These are phyloP conservation scores for Colletotrichum kahawae DNA, from an alignment of 2,329 filamentous ascomycete genomes.

Conservation along the genomic window DNA sequence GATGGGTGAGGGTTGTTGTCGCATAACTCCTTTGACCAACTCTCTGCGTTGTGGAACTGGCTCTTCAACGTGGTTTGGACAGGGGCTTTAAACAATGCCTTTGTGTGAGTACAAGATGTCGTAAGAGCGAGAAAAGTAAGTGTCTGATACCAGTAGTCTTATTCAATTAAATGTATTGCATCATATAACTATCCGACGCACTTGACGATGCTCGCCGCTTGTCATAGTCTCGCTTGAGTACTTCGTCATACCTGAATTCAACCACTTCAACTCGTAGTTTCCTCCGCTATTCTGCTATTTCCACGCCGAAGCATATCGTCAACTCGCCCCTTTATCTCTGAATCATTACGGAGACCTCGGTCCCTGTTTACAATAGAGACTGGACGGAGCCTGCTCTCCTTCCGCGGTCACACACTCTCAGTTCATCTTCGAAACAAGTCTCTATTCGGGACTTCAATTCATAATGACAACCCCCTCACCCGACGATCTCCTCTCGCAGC, in stretches of 20 bases:
- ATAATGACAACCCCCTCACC: background rate
- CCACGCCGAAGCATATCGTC: rapidly evolving
- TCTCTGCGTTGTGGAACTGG: rapidly evolving
- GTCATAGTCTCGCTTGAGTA: background rate
- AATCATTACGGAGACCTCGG: background rate
- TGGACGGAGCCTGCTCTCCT: background rate
- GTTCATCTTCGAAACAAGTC: rapidly evolving
- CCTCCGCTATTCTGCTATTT: background rate
- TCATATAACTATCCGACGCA: background rate
- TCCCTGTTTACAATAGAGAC: rapidly evolving
- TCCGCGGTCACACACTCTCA: too few species aligned
- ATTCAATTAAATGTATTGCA: background rate
- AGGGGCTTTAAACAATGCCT: background rate
- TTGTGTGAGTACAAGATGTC: background rate
- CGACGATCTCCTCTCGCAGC: background rate
- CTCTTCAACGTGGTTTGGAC: too few species aligned
- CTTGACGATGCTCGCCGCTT: background rate
- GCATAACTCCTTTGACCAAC: background rate
- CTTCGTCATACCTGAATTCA: background rate
- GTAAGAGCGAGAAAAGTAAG: too few species aligned
- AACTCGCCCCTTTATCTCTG: background rate
- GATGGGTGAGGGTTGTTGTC: background rate
- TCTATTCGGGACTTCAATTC: background rate
- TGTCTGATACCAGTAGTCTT: background rate
- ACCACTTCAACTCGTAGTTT: background rate